Conservation (phyloP, 164 flowering plant genomes). For the Tetrastigma voinierianum region DNA sequence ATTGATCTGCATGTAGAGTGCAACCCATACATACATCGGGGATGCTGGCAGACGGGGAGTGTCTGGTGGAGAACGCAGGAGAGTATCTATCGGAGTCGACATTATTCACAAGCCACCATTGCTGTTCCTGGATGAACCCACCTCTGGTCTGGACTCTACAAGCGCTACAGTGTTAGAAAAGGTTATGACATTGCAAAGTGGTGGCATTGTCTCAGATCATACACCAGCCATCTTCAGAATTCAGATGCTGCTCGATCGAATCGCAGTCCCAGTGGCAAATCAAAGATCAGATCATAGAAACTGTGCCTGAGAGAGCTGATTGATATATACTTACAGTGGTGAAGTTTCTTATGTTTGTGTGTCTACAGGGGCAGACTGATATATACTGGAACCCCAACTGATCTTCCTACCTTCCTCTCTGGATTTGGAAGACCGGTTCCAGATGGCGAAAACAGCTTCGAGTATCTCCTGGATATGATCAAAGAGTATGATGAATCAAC, state of each 20-base stretch:
- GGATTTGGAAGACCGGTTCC: constrained; percentile 77
- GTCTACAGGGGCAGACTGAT: constrained; percentile 59
- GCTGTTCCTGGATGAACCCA: constrained; percentile 81
- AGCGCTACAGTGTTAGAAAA: constrained; percentile 83
- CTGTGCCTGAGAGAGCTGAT: too few species aligned
- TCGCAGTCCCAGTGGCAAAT: constrained; percentile 63
- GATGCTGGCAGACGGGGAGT: constrained; percentile 78
- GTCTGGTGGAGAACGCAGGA: constrained; percentile 75
- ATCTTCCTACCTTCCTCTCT: constrained; percentile 48
- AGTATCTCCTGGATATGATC: constrained; percentile 73
- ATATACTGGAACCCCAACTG: constrained; percentile 56
- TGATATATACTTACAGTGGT: too few species aligned
- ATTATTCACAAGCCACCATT: constrained; percentile 79
- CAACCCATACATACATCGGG: constrained; percentile 68
- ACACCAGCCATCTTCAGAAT: constrained; percentile 79
- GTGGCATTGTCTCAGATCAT: constrained; percentile 86
- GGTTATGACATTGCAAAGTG: constrained; percentile 69
- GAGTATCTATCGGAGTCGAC: constrained; percentile 83
- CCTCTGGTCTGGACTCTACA: constrained; percentile 79
- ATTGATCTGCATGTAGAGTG: constrained; percentile 26
- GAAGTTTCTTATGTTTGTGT: neutral
- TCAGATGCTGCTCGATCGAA: constrained; percentile 71
- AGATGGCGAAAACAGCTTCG: constrained; percentile 66
- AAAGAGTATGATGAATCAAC: constrained; percentile 78
- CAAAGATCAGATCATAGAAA: too few species aligned